Percentiles rank a stretch among this genome's conserved stretches.
Conservation (phyloP, 2,329 filamentous ascomycete genomes). For the Aplosporella prunicola region DNA sequence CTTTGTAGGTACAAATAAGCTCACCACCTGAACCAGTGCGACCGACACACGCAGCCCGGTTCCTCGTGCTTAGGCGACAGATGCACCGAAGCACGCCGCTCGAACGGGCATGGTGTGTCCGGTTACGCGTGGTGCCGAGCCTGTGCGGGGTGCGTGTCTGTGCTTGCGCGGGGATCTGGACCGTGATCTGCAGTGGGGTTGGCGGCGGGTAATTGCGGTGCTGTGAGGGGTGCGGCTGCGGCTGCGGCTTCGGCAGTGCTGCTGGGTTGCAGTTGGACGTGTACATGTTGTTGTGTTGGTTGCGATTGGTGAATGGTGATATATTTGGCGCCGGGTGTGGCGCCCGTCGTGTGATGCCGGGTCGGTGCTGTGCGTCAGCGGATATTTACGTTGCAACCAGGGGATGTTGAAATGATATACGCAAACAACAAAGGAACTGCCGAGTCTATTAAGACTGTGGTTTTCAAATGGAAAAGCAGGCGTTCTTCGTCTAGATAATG, state of each 20-base stretch:
- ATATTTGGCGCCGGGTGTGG: too few species aligned
- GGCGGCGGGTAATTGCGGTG: neutral
- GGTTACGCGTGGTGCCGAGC: conserved; percentile 4
- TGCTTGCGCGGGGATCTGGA: neutral
- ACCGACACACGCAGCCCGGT: neutral
- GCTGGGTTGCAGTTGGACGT: neutral
- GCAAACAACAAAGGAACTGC: too few species aligned
- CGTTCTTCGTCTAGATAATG: too few species aligned
- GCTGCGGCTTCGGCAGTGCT: neutral
- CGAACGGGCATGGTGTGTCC: neutral
- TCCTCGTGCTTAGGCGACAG: conserved; percentile 5
- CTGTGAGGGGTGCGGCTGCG: neutral
- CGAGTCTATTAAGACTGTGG: too few species aligned
- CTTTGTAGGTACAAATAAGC: too few species aligned
- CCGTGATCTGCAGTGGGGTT: neutral
- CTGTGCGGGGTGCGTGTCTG: neutral
- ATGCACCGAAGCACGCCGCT: conserved; percentile 3
- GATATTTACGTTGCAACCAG: too few species aligned
- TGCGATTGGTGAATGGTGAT: too few species aligned
- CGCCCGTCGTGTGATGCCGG: too few species aligned
- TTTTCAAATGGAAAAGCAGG: too few species aligned
- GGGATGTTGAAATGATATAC: too few species aligned
- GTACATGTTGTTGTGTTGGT: too few species aligned
- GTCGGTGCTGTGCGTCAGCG: too few species aligned
- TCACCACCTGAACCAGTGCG: neutral